These are phyloP conservation scores for Capillidium heterosporum DNA, from an alignment of 371 early-diverging fungal species.

Conservation along the genomic window DNA sequence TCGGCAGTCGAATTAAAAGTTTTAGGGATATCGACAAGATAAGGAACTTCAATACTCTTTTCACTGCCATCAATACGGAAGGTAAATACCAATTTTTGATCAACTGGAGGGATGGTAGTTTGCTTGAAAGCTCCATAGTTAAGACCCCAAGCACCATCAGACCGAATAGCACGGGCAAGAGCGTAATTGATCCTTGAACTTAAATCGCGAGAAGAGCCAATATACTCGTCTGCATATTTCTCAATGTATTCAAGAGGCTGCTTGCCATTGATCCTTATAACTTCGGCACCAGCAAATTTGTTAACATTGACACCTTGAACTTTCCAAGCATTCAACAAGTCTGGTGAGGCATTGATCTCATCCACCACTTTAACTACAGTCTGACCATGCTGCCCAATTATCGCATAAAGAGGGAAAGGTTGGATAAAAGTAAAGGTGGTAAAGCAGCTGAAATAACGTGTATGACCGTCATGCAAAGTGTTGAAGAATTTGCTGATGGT, in stretches of 20 bases:
- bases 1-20: neutral
- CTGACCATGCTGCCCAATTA: neutral
- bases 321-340: neutral
- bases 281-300: neutral
- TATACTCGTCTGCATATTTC: neutral
- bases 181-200: neutral
- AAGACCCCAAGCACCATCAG: neutral
- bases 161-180: neutral
- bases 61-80: neutral
- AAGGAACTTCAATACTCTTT: neutral
- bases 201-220: neutral
- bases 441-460: neutral
- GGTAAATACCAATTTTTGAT: neutral
- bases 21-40: neutral
- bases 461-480: neutral
- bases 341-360: neutral
- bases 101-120: neutral
- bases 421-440: neutral
- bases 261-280: neutral
- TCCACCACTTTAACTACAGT: neutral
- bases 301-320: neutral
- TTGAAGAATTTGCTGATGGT: neutral
- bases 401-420: neutral
- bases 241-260: neutral
- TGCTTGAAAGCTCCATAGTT: neutral